Conservation (phyloP, 2,329 filamentous ascomycete species). For the Sclerotiophoma versabilis region DNA sequence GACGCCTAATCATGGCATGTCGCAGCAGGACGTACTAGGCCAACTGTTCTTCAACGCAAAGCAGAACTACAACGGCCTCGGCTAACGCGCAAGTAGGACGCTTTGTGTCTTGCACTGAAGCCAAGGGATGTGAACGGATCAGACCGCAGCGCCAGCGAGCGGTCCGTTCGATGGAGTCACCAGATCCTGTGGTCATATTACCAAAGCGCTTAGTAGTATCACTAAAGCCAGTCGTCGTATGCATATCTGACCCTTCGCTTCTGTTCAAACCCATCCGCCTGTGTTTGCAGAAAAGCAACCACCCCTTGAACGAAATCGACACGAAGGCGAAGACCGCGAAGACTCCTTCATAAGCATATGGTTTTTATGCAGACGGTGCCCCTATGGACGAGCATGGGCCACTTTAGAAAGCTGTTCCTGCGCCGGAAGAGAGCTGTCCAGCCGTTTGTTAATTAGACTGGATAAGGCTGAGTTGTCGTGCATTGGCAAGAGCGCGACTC, state of each 20-base stretch:
- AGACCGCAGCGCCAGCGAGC: neutral
- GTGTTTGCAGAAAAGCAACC: neutral
- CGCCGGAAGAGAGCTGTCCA: too few relatives aligned
- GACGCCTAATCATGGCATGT: slow-evolving; percentile 27
- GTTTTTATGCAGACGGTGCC: too few relatives aligned
- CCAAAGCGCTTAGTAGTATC: neutral
- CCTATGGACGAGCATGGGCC: too few relatives aligned
- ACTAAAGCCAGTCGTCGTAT: neutral
- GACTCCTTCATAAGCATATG: too few relatives aligned
- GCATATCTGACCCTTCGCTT: neutral
- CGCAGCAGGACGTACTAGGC: slow-evolving; percentile 38
- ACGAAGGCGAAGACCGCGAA: too few relatives aligned
- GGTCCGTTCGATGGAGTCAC: neutral
- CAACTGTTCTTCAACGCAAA: slow-evolving; percentile 48
- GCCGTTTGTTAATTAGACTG: too few relatives aligned
- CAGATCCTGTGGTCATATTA: neutral
- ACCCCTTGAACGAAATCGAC: too few relatives aligned
- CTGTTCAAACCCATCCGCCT: neutral
- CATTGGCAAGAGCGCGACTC: too few relatives aligned
- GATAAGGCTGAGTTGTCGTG: too few relatives aligned
- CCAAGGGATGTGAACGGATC: neutral
- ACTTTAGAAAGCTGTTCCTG: too few relatives aligned
- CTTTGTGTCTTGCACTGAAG: neutral
- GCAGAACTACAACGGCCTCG: slow-evolving; percentile 42
- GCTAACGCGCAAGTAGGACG: neutral